These are phyloP conservation scores for Pythium guiyangense DNA, from an alignment of 352 stramenopile genomes.

Conservation along the genomic window DNA sequence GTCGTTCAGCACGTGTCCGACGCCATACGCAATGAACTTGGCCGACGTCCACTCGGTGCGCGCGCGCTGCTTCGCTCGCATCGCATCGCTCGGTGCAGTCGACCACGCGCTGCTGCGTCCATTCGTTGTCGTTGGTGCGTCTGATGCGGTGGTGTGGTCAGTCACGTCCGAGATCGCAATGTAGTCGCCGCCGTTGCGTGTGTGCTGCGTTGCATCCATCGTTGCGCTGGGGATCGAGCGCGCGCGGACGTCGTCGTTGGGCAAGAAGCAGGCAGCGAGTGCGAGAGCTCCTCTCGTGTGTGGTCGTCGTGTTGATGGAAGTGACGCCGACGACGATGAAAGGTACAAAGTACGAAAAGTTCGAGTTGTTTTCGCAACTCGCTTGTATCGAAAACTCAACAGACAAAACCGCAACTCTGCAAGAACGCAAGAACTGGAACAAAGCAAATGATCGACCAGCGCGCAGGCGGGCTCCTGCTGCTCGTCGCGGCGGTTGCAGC, in stretches of 20 bases:
- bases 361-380: not conserved
- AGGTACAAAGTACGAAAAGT: not conserved
- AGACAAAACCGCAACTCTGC: not conserved
- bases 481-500: conserved; percentile 31
- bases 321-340: not conserved
- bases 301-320: not conserved
- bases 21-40: conserved; percentile 69
- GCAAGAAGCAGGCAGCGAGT: not conserved
- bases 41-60: conserved; percentile 41
- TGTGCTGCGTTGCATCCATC: not conserved
- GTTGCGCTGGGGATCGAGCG: not conserved
- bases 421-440: not conserved
- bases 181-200: conserved; percentile 10
- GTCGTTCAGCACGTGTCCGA: conserved; percentile 85
- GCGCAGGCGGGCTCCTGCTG: conserved; percentile 35
- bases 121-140: not conserved
- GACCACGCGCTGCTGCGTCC: not conserved
- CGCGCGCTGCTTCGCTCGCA: conserved; percentile 4
- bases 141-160: not conserved
- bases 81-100: conserved; percentile 1
- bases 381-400: not conserved
- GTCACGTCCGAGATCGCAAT: conserved; percentile 11
- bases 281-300: not conserved
- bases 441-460: conserved; percentile 12
- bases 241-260: no score